Percentiles rank a stretch among this genome's conserved stretches.
These are phyloP conservation scores for Lophiotrema nucula DNA, from an alignment of 495 filamentous ascomycete genomes.

Conservation along the genomic window DNA sequence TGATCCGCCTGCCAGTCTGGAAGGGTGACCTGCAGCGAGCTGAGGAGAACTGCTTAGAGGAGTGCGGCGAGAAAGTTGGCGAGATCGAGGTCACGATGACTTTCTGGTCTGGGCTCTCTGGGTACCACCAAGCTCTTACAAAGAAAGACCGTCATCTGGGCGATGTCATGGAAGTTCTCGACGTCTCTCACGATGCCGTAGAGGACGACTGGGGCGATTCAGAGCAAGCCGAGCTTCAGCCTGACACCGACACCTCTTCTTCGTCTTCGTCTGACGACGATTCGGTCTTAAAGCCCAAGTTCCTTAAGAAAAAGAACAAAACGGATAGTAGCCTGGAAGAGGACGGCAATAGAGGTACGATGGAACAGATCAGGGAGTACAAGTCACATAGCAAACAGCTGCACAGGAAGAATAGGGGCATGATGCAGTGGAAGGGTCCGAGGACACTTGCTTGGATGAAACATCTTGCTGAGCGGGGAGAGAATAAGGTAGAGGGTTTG, in stretches of 20 bases:
- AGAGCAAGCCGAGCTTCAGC: constrained; percentile 5
- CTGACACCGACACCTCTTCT: constrained; percentile 13
- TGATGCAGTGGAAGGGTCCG: constrained; percentile 51
- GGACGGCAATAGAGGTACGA: constrained; percentile 42
- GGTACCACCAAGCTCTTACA: constrained; percentile 55
- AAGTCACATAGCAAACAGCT: constrained; percentile 44
- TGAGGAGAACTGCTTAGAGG: constrained; percentile 27
- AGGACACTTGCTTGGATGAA: constrained; percentile 45
- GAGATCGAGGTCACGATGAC: constrained; percentile 54
- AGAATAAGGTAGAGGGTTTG: constrained; percentile 36
- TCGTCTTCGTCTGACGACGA: constrained; percentile 18
- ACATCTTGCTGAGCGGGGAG: constrained; percentile 42
- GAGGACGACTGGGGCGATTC: constrained; percentile 42
- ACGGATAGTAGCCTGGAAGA: constrained; percentile 28
- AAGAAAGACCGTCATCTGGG: constrained; percentile 50
- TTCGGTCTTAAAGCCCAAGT: constrained; percentile 5
- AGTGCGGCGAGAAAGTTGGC: constrained; percentile 52
- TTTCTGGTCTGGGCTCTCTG: constrained; percentile 58
- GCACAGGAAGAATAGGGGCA: constrained; percentile 45
- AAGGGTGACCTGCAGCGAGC: constrained; percentile 42
- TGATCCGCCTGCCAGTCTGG: constrained; percentile 55
- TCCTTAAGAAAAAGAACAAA: constrained; percentile 5
- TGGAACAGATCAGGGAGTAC: constrained; percentile 45
- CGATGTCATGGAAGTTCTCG: constrained; percentile 62
- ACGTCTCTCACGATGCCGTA: constrained; percentile 57